Percentiles rank a stretch among this genome's conserved stretches.
These are phyloP conservation scores for Cocos nucifera DNA, from an alignment of 176 grass and related monocot species.

Conservation along the genomic window DNA sequence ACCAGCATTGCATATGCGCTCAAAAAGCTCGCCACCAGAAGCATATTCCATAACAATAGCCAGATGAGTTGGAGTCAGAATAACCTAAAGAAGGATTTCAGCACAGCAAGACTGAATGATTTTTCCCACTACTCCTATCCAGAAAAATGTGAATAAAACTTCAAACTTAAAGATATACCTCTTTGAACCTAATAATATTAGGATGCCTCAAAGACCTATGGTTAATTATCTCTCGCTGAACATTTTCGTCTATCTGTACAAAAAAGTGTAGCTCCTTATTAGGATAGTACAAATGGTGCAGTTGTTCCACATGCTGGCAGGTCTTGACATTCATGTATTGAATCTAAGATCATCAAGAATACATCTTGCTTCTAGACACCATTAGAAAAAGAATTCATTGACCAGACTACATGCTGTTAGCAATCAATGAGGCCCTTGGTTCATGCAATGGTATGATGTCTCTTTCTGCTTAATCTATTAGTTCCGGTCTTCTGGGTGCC, in stretches of 20 bases:
- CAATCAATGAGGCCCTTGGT: too few relatives aligned
- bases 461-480: too few relatives aligned
- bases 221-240: conserved; percentile 98
- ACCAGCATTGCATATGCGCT: conserved; percentile 85
- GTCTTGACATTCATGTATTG: too few relatives aligned
- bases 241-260: conserved; percentile 96
- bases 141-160: neutral
- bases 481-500: too few relatives aligned
- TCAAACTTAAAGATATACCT: conserved; percentile 35
- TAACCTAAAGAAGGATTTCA: conserved; percentile 40
- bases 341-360: too few relatives aligned
- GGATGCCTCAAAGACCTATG: conserved; percentile 94
- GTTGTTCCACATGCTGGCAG: too few relatives aligned
- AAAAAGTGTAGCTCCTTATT: too few relatives aligned
- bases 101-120: neutral
- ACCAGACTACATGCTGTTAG: too few relatives aligned
- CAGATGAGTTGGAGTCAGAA: conserved; percentile 98
- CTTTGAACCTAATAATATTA: conserved; percentile 99
- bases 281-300: too few relatives aligned
- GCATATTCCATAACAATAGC: conserved; percentile 99
- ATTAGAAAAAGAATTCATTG: too few relatives aligned
- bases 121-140: neutral
- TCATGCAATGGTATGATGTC: too few relatives aligned
- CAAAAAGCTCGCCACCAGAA: conserved; percentile 92
- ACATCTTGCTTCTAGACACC: too few relatives aligned